phyloP scores from a whole-genome alignment of 352 stramenopile species.

The Vaucheria bursata region DNA sequence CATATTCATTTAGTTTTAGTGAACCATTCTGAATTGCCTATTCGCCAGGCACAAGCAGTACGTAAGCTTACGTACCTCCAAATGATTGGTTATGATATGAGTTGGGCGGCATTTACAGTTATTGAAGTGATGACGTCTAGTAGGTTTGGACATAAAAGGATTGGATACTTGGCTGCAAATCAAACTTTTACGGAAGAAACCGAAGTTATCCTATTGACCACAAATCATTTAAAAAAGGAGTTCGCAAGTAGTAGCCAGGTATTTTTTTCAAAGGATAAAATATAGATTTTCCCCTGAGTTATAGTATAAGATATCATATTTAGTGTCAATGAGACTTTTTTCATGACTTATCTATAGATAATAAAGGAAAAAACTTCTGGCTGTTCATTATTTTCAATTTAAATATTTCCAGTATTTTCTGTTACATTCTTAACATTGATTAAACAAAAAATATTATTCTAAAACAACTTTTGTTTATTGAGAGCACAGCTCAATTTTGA shows the following conservation, averaged over 20 bases:
- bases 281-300: too few relatives aligned
- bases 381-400: too few relatives aligned
- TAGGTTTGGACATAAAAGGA: conserved; percentile 88
- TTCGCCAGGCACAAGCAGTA: conserved; percentile 15
- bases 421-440: too few relatives aligned
- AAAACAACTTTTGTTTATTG: too few relatives aligned
- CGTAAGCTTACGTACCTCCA: conserved; percentile 67
- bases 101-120: conserved; percentile 86
- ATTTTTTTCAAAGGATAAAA: too few relatives aligned
- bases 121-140: conserved; percentile 67
- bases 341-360: too few relatives aligned
- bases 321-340: too few relatives aligned
- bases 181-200: conserved; percentile 88
- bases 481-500: too few relatives aligned
- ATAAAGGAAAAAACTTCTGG: neutral
- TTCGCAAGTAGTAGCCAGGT: conserved; percentile 64
- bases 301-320: too few relatives aligned
- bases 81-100: conserved; percentile 98
- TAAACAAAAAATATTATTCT: too few relatives aligned
- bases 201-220: conserved; percentile 95
- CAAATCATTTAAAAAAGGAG: conserved; percentile 97
- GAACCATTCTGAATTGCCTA: conserved; percentile 25
- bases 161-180: conserved; percentile 87
- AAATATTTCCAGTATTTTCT: too few relatives aligned
- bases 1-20: conserved; percentile 17